phyloP scores from a whole-genome alignment of 371 early-diverging fungal species.

The Haplosporangium sp. region DNA sequence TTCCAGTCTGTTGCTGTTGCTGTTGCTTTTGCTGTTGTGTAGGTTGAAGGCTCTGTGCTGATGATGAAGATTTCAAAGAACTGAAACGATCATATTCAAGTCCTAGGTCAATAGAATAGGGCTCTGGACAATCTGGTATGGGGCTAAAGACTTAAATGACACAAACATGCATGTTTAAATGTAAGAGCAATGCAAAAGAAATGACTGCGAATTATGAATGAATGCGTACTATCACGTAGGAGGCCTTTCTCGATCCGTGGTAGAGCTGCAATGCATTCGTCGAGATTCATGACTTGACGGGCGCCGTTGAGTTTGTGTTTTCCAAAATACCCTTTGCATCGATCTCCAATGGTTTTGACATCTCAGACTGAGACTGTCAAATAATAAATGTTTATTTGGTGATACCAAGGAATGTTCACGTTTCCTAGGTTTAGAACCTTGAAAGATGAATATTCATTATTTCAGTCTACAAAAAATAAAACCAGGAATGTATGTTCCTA shows the following conservation, averaged over 20 bases:
- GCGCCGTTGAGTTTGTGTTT: neutral
- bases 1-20: neutral
- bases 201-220: neutral
- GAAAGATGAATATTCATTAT: too few species aligned
- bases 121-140: slow-evolving; percentile 23
- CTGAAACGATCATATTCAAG: slow-evolving; percentile 33
- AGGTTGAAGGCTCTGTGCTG: neutral
- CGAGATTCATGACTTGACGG: slow-evolving; percentile 16
- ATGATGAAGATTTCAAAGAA: neutral
- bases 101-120: slow-evolving; percentile 37
- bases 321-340: neutral
- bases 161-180: neutral
- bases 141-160: slow-evolving; percentile 34
- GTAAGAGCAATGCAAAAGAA: too few species aligned
- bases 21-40: slow-evolving; percentile 12
- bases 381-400: too few species aligned
- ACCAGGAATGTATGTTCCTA: too few species aligned
- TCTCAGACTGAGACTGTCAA: too few species aligned
- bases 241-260: slow-evolving; percentile 34
- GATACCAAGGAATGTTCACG: too few species aligned
- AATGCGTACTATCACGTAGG: slow-evolving; percentile 37
- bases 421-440: too few species aligned
- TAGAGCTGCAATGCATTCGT: slow-evolving; percentile 43
- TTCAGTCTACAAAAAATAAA: too few species aligned
- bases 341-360: too few species aligned